These are phyloP conservation scores for Mycena sanguinolenta DNA, from an alignment of 768 basidiomycete genomes.

Conservation along the genomic window DNA sequence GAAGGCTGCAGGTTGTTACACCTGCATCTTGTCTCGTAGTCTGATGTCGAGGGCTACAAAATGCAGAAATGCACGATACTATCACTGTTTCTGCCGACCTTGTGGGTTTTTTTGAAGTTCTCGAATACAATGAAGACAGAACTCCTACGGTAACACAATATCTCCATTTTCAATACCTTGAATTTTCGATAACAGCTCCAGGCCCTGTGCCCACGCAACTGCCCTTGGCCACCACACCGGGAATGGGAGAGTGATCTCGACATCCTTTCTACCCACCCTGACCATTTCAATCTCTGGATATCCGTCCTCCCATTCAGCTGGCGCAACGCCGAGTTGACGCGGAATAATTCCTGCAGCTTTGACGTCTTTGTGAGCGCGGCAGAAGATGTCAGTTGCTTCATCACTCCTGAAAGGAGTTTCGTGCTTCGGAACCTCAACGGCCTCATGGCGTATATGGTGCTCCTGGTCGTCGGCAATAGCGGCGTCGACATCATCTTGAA, in stretches of 20 bases:
- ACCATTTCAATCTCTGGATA: not conserved
- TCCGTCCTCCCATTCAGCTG: slow-evolving; percentile 7
- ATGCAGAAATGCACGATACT: too few relatives aligned
- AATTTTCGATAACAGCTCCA: slow-evolving; percentile 6
- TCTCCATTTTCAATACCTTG: slow-evolving; percentile 8
- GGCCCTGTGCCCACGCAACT: slow-evolving; percentile 15
- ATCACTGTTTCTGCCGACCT: too few relatives aligned
- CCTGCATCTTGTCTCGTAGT: too few relatives aligned
- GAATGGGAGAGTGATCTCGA: not conserved
- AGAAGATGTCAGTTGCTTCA: too few relatives aligned
- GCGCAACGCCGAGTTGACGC: not conserved
- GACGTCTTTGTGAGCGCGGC: not conserved
- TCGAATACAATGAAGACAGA: too few relatives aligned
- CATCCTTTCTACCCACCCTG: slow-evolving; percentile 9
- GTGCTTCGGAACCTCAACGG: slow-evolving; percentile 30
- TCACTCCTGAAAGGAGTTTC: not conserved
- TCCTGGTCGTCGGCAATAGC: slow-evolving; percentile 1
- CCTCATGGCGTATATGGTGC: not conserved
- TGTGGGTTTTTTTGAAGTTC: too few relatives aligned
- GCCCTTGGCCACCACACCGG: slow-evolving; percentile 8
- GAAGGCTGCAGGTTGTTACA: too few relatives aligned
- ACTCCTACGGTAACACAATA: too few relatives aligned
- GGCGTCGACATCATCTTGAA: not conserved
- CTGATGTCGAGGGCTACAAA: too few relatives aligned
- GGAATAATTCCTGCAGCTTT: not conserved